Percentiles rank a stretch among this genome's conserved stretches.
These are phyloP conservation scores for Colletotrichum tanaceti DNA, from an alignment of 2,329 filamentous ascomycete genomes.

Conservation along the genomic window DNA sequence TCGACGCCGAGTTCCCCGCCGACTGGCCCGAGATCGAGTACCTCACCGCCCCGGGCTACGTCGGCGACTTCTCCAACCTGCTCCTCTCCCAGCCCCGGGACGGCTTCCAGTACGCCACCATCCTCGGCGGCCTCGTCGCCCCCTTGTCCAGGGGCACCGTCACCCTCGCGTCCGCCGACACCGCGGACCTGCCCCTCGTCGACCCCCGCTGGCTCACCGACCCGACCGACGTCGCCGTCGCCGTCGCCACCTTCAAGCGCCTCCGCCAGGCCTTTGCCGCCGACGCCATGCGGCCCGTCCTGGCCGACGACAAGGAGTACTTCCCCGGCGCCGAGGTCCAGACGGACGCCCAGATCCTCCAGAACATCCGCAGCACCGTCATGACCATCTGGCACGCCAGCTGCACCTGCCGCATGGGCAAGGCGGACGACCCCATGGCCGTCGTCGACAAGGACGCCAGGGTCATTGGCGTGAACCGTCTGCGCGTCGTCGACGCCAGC, in stretches of 20 bases:
- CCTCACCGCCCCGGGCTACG: slow-evolving; percentile 38
- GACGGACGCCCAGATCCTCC: slow-evolving; percentile 57
- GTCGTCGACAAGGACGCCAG: slow-evolving; percentile 48
- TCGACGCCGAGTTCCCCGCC: slow-evolving; percentile 19
- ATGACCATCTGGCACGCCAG: slow-evolving; percentile 66
- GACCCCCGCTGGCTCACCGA: slow-evolving; percentile 59
- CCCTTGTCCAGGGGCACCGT: slow-evolving; percentile 58
- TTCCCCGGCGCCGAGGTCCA: slow-evolving; percentile 52
- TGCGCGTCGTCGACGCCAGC: slow-evolving; percentile 50
- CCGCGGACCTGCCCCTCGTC: slow-evolving; percentile 54
- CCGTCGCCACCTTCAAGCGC: slow-evolving; percentile 56
- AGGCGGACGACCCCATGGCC: slow-evolving; percentile 45
- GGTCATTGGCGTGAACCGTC: slow-evolving; percentile 47
- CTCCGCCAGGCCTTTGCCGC: slow-evolving; percentile 52
- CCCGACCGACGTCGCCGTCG: slow-evolving; percentile 57
- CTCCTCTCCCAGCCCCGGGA: slow-evolving; percentile 27
- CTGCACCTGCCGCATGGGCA: slow-evolving; percentile 66
- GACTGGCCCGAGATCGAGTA: slow-evolving; percentile 39
- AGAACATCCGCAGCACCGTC: slow-evolving; percentile 47
- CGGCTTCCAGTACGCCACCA: slow-evolving; percentile 43
- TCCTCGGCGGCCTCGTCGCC: slow-evolving; percentile 49
- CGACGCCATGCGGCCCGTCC: slow-evolving; percentile 46
- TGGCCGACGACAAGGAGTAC: slow-evolving; percentile 50
- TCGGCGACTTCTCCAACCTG: slow-evolving; percentile 40
- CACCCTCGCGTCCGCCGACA: slow-evolving; percentile 51